phyloP scores from a whole-genome alignment of 345 rosid genomes.

The Geranium rotundifolium region DNA sequence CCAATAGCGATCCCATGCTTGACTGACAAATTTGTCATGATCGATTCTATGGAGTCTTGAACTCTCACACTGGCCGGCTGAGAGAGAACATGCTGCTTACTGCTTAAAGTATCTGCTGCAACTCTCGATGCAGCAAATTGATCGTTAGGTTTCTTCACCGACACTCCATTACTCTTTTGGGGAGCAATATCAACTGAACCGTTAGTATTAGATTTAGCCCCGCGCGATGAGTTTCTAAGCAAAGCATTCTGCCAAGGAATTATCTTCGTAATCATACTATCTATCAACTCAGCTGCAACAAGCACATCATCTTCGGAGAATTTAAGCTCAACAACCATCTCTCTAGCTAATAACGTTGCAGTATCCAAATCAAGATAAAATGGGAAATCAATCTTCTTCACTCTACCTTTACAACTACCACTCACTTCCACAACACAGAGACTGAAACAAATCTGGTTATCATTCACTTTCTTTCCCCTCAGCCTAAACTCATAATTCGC shows the following conservation, averaged over 20 bases:
- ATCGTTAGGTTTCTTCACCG: no score
- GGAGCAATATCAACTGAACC: no score
- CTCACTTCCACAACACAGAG: conserved; percentile 25
- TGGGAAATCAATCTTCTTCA: conserved; percentile 52
- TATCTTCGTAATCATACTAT: conserved; percentile 44
- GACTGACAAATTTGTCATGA: conserved; percentile 4
- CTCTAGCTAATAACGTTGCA: conserved; percentile 51
- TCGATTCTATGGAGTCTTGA: conserved; percentile 22
- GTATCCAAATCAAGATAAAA: conserved; percentile 72
- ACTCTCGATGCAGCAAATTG: no score
- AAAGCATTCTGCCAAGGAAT: conserved; percentile 28
- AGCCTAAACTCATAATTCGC: conserved; percentile 44
- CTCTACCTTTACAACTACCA: conserved; percentile 19
- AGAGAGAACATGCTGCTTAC: no score
- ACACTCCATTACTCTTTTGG: no score
- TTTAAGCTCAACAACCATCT: conserved; percentile 81
- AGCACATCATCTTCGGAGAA: conserved; percentile 48
- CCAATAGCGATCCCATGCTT: neutral
- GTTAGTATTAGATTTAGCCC: conserved; percentile 9
- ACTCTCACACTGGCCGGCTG: neutral
- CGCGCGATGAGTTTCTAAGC: conserved; percentile 8
- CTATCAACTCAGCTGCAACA: conserved; percentile 66
- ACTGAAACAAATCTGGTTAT: conserved; percentile 34
- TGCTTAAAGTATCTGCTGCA: conserved; percentile 5
- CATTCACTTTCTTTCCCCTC: conserved; percentile 39